Evolutionary conservation across 1,139 yeast species (phyloP).

Genomic region (Debaryomycetaceae sp.): DNA sequence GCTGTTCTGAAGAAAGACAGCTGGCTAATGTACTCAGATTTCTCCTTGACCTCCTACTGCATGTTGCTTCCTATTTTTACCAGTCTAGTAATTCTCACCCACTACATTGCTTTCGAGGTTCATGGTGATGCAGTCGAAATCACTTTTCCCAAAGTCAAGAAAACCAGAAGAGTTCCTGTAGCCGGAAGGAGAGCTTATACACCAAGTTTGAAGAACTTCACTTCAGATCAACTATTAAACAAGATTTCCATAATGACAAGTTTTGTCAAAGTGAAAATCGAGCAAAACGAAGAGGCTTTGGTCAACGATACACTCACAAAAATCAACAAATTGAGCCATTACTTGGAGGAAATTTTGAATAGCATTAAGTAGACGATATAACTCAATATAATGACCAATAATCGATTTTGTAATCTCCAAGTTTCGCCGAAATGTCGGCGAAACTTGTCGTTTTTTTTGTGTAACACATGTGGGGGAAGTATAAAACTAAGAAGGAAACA

Average conservation of each 20-base stretch:
- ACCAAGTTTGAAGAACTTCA: slow-evolving; percentile 9
- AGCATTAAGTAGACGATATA: slow-evolving; percentile 2
- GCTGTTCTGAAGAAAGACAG: slow-evolving; percentile 20
- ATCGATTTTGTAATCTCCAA: neutral
- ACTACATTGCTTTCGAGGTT: slow-evolving; percentile 15
- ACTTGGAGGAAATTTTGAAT: slow-evolving; percentile 17
- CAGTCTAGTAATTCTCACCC: slow-evolving; percentile 25
- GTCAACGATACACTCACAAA: slow-evolving; percentile 14
- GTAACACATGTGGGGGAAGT: neutral
- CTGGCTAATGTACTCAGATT: slow-evolving; percentile 41
- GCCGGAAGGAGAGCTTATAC: neutral
- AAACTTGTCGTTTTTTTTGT: neutral
- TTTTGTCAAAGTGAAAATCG: slow-evolving; percentile 18
- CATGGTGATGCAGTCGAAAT: slow-evolving; percentile 6
- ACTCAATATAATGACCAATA: too few relatives aligned
- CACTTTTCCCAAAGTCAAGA: neutral
- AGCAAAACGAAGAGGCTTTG: slow-evolving; percentile 11
- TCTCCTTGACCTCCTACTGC: slow-evolving; percentile 23
- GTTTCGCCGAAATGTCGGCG: slow-evolving; percentile 8
- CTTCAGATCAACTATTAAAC: slow-evolving; percentile 10
- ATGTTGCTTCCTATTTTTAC: slow-evolving; percentile 24
- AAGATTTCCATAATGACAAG: slow-evolving; percentile 15
- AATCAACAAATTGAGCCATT: slow-evolving; percentile 18
- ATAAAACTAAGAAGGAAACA: too few relatives aligned
- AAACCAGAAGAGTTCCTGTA: slow-evolving; percentile 3